Base-by-base conservation (phyloP, 495 filamentous ascomycete species). In the Pseudoneurospora amorphoporcata region DNA sequence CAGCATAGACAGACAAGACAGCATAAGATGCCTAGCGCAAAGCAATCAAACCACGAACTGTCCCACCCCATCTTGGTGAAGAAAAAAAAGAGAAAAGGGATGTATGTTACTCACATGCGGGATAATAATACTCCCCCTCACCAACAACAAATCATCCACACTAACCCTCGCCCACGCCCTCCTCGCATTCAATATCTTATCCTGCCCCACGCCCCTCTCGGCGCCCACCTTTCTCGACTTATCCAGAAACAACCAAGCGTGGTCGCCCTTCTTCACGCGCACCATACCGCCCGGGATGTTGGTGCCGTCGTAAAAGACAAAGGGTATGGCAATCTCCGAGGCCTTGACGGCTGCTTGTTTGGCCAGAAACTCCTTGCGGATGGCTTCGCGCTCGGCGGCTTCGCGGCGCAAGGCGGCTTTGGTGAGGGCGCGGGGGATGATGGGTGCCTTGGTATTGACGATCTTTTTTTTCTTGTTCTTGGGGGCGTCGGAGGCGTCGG, bases 301-400 rank as follows among this genome's bases (percentile, higher is more conserved):
- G 4, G 93, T 96, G n/a, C 95, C 95, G 72, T 99, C 96, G 81
- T 97, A 98, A 78, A 99, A 98, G 32, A 98, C 93, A 81, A 99
- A 99, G 0, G 95, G 95, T 4, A 99, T 92, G 47, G 91, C 84
- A 29, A 99, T 93, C 77, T 97, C 94, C 35, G 94, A 93, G 41
- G 89, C 89, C 83, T 96, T 97, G 71, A 98, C 91, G 3, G 90
- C 88, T 68, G 96, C 92, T 80, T 98, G 95, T 77, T 95, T 87
- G 9, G 82, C 81, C 39, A 97, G 73, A 75, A 97, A 99, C 76
- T 98, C 92, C 73, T 92, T 93, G 10, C 95, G 90, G 53, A 97
- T 81, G 45, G 89, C 83, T 74, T 99, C 95, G 69, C 93, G 86
- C 72, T 93, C 90, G 72, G 92, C 88, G 9, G 93, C 92, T 75